These are phyloP conservation scores for Tricholoma sp. DNA, from an alignment of 768 basidiomycete genomes.

Conservation along the genomic window DNA sequence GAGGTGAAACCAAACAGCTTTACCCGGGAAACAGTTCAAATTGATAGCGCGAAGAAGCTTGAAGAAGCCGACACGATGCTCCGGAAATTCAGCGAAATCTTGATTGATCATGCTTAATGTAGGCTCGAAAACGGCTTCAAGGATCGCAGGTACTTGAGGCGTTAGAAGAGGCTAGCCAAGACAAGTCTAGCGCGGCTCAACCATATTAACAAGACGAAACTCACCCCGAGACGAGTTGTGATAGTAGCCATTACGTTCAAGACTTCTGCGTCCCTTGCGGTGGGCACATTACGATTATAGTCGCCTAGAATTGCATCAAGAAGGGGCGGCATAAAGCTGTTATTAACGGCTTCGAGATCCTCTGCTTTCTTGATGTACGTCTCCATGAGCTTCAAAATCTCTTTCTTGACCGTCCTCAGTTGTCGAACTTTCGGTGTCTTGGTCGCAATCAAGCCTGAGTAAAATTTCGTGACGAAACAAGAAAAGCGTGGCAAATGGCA, in stretches of 20 bases:
- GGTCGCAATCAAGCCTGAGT: conserved; percentile 79
- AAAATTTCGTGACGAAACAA: conserved; percentile 1
- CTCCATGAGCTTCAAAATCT: conserved; percentile 95
- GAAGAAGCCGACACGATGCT: conserved; percentile 97
- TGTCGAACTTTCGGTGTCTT: conserved; percentile 96
- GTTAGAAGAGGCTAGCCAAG: conserved; percentile 67
- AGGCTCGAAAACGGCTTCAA: conserved; percentile 96
- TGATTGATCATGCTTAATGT: conserved; percentile 99
- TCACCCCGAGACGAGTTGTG: conserved; percentile 79
- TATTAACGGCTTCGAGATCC: conserved; percentile 89
- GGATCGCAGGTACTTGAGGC: conserved; percentile 89
- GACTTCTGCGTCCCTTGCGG: conserved; percentile 94
- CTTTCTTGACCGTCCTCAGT: conserved; percentile 95
- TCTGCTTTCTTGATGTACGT: conserved; percentile 97
- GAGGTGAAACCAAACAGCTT: conserved; percentile 12
- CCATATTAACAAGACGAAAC: conserved; percentile 23
- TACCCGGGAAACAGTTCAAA: conserved; percentile 92
- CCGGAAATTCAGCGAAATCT: conserved; percentile 98
- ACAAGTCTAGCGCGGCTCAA: conserved; percentile 10
- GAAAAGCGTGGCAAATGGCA: conserved; percentile 9
- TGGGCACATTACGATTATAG: conserved; percentile 90
- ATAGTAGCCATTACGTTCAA: conserved; percentile 97
- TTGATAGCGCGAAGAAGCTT: conserved; percentile 92
- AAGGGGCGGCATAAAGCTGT: conserved; percentile 88
- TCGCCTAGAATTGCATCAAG: conserved; percentile 98